phyloP scores from a whole-genome alignment of 2,329 filamentous ascomycete species.

The Nothomitra cinnamomea region DNA sequence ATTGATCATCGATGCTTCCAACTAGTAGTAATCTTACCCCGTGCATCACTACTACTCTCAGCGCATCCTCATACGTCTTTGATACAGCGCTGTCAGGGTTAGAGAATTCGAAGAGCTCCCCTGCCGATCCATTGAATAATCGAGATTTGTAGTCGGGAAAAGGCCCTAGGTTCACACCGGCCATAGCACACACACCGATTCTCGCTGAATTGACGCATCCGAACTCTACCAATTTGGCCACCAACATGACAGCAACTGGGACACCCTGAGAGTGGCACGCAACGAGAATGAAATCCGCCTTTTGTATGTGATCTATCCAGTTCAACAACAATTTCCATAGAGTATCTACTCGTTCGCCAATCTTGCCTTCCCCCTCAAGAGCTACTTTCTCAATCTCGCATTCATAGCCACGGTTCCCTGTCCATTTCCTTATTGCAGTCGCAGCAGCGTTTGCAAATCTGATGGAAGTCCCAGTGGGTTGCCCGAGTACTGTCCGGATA shows the following conservation, averaged over 20 bases:
- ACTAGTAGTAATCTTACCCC: constrained; percentile 75
- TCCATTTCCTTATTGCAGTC: constrained; percentile 69
- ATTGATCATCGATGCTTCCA: constrained; percentile 90
- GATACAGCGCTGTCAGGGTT: constrained; percentile 68
- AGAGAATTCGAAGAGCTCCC: constrained; percentile 87
- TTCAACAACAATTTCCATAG: constrained; percentile 90
- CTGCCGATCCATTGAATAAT: constrained; percentile 78
- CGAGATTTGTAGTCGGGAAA: constrained; percentile 85
- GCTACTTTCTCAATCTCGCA: constrained; percentile 88
- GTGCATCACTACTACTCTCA: constrained; percentile 58
- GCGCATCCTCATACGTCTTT: constrained; percentile 57
- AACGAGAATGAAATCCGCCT: constrained; percentile 78
- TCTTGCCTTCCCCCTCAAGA: constrained; percentile 85
- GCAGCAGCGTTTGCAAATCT: constrained; percentile 81
- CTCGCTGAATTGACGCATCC: constrained; percentile 62
- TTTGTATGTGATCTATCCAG: constrained; percentile 79
- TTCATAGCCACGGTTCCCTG: constrained; percentile 51
- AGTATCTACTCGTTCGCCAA: constrained; percentile 74
- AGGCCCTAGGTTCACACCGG: constrained; percentile 82
- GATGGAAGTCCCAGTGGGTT: constrained; percentile 88
- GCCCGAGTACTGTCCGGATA: constrained; percentile 78
- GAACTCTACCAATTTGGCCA: constrained; percentile 82
- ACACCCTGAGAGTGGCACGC: constrained; percentile 93
- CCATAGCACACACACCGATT: constrained; percentile 76
- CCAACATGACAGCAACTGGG: constrained; percentile 78